Evolutionary conservation across 2,329 filamentous ascomycete species (phyloP), one percentile per base, ranked within the genome.

Genomic region (Sphaerostilbella broomeana): DNA sequence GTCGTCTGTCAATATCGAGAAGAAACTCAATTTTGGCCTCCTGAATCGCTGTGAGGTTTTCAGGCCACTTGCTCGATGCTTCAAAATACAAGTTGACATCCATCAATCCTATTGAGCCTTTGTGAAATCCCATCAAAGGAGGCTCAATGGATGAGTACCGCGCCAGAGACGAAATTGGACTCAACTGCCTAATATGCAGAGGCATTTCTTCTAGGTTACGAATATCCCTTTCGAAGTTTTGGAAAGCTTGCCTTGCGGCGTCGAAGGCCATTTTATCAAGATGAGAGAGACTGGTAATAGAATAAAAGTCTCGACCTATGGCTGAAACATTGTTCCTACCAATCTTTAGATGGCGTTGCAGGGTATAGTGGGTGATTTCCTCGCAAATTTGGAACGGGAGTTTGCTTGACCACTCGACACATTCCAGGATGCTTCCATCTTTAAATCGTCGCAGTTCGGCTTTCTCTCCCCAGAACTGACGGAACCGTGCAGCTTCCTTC

Each of bases 391-490:
- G 76, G 3, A 72, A 67, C 2, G 78, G 67, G 2, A 74, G 68
- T 39, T 75, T 72, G 48, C 80, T 75, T 2, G 71, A 71, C 92
- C 92, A 98, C 15, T 94, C 81, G 20, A 97, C 69, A 54, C 86
- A 95, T 61, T 98, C 94, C 7, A 88, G 72, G 49, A 98, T 95
- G 51, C 83, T 90, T 16, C 92, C 92, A 54, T 97, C 88, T 53
- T 89, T 94, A 69, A 98, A 98, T 15, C 92, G 84, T 48, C 92
- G 79, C 31, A 98, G 71, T 60, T 98, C 92, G 2, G 92, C 78
- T 58, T 92, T 94, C 8, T 90, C 83, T 6, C 90, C 92, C 92
- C 94, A 98, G 58, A 98, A 97, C 22, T 81, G 77, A 24, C 86
- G 84, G 60, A 95, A 98, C 21, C 73, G 73, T 8, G 80, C 79